Conservation (phyloP, 768 basidiomycete species). For the Rubroboletus pulcherrimus region DNA sequence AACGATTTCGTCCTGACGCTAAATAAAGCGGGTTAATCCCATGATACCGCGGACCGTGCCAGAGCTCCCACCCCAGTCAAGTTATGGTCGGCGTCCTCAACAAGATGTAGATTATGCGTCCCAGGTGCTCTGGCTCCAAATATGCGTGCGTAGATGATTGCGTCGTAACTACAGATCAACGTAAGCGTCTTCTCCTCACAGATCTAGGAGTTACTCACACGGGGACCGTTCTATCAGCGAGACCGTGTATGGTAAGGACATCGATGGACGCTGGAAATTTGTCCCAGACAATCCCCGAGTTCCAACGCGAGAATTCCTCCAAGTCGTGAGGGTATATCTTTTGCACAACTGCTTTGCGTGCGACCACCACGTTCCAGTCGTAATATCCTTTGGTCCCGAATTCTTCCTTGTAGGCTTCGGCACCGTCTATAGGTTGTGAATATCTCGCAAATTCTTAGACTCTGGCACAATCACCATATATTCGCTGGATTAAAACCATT, state of each 20-base stretch:
- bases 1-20: slow-evolving; percentile 66
- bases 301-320: slow-evolving; percentile 58
- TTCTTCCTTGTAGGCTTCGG: slow-evolving; percentile 41
- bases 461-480: slow-evolving; percentile 23
- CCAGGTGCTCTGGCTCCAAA: slow-evolving; percentile 57
- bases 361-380: slow-evolving; percentile 62
- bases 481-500: slow-evolving; percentile 13
- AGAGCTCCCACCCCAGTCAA: slow-evolving; percentile 48
- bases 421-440: slow-evolving; percentile 18
- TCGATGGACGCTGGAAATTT: slow-evolving; percentile 59
- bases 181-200: neutral
- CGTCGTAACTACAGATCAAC: slow-evolving; percentile 54
- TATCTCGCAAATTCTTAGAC: neutral
- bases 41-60: neutral
- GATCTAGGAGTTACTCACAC: slow-evolving; percentile 44
- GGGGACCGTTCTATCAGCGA: slow-evolving; percentile 63
- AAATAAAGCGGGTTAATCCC: slow-evolving; percentile 1
- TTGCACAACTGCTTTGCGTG: slow-evolving; percentile 52
- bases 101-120: slow-evolving; percentile 64
- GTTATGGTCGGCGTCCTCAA: slow-evolving; percentile 80
- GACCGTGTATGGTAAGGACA: slow-evolving; percentile 78
- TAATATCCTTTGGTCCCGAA: slow-evolving; percentile 58
- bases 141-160: slow-evolving; percentile 61
- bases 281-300: slow-evolving; percentile 65
- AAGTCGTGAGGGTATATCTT: slow-evolving; percentile 58